phyloP scores from a whole-genome alignment of 1,284 basidiomycete genomes.

The Cystobasidium slooffiae region DNA sequence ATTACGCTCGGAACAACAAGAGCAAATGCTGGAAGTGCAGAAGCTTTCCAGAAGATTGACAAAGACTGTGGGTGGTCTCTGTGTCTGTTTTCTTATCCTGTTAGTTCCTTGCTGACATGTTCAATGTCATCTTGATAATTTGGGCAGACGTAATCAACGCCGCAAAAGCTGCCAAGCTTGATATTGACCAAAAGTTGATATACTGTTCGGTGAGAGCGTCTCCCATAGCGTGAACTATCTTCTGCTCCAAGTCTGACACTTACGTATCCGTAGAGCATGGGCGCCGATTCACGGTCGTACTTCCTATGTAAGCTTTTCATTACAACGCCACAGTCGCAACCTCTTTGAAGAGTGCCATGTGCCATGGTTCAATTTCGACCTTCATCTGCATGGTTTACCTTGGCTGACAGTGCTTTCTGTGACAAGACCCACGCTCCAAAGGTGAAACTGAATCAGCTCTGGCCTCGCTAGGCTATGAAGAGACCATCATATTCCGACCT shows the following conservation, averaged over 20 bases:
- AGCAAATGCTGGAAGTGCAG: constrained; percentile 66
- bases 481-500: constrained; percentile 72
- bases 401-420: not conserved
- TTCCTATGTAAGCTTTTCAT: constrained; percentile 61
- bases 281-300: constrained; percentile 62
- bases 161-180: constrained; percentile 67
- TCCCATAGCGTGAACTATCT: constrained; percentile 58
- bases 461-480: constrained; percentile 67
- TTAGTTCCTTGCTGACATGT: not conserved
- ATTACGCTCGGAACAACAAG: constrained; percentile 66
- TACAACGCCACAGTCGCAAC: constrained; percentile 57
- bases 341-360: not conserved
- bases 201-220: constrained; percentile 66
- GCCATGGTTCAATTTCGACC: not conserved
- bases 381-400: not conserved
- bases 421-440: constrained; percentile 62
- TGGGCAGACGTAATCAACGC: constrained; percentile 66
- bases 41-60: constrained; percentile 73
- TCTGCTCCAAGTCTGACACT: constrained; percentile 60
- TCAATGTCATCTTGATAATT: not conserved
- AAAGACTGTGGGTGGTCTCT: constrained; percentile 62
- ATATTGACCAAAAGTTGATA: constrained; percentile 65
- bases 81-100: not conserved
- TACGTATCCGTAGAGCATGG: constrained; percentile 61
- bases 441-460: constrained; percentile 73